Evolutionary conservation across 345 rosid species (phyloP).

Genomic region (Carallia brachiata): DNA sequence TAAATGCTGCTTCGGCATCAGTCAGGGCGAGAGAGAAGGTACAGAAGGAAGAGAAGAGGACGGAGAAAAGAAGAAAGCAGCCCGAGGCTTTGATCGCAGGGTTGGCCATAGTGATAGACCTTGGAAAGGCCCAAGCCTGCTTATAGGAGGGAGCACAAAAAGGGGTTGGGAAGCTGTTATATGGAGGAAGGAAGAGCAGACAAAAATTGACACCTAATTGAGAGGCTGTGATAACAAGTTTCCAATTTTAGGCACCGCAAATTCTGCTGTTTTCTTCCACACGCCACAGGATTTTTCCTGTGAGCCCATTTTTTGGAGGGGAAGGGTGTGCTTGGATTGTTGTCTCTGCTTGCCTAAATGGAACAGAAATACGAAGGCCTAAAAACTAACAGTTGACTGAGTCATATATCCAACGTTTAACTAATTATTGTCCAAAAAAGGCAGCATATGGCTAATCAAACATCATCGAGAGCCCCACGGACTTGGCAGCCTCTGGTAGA

Average conservation of each 20-base stretch:
- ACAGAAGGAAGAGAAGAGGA: neutral
- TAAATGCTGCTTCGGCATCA: constrained; percentile 1
- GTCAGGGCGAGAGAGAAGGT: constrained; percentile 5
- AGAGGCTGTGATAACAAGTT: constrained; percentile 7
- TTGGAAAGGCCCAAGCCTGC: constrained; percentile 8
- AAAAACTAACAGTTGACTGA: neutral
- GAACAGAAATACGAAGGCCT: neutral
- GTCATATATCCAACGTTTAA: neutral
- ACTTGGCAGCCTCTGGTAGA: too few relatives aligned
- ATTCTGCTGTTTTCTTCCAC: neutral
- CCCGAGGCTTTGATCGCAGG: neutral
- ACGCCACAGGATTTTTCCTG: constrained; percentile 7
- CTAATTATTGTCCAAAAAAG: too few relatives aligned
- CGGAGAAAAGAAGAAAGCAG: neutral
- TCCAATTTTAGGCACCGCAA: constrained; percentile 11
- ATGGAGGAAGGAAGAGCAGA: constrained; percentile 11
- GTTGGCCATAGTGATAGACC: neutral
- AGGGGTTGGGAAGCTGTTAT: constrained; percentile 6
- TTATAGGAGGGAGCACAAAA: neutral
- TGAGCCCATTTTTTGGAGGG: neutral
- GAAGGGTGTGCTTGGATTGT: neutral
- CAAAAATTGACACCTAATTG: constrained; percentile 16
- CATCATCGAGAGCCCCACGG: too few relatives aligned
- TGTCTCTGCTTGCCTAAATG: neutral
- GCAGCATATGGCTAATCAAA: too few relatives aligned